These are phyloP conservation scores for Russula sp. DNA, from an alignment of 768 basidiomycete species.

Conservation along the genomic window DNA sequence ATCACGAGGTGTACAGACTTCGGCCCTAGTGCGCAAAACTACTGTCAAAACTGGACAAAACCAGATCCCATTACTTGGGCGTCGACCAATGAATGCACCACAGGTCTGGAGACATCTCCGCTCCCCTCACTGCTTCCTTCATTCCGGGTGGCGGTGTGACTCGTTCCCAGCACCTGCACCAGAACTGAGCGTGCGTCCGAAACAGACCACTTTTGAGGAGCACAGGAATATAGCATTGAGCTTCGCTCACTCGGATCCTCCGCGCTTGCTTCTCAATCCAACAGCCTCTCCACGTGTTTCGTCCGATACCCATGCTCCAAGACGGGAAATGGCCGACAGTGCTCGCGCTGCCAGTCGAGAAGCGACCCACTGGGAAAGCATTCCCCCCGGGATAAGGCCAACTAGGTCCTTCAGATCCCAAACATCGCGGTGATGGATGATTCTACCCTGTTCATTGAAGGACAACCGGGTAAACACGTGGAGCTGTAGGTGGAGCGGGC, in stretches of 20 bases:
- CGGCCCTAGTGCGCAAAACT: constrained; percentile 19
- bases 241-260: constrained; percentile 12
- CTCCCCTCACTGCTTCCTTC: constrained; percentile 11
- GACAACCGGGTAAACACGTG: constrained; percentile 64
- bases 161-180: constrained; percentile 12
- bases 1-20: constrained; percentile 15
- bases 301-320: constrained; percentile 14
- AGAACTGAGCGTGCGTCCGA: neutral
- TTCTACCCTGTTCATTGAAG: constrained; percentile 77
- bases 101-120: constrained; percentile 11
- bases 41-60: constrained; percentile 12
- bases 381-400: constrained; percentile 62
- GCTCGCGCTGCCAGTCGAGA: constrained; percentile 51
- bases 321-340: constrained; percentile 11
- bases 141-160: constrained; percentile 17
- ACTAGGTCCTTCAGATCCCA: constrained; percentile 78
- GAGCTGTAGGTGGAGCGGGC: constrained; percentile 67
- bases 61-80: neutral
- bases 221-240: neutral
- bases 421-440: constrained; percentile 72
- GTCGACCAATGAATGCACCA: constrained; percentile 1
- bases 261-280: constrained; percentile 8
- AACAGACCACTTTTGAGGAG: constrained; percentile 11
- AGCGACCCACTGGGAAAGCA: constrained; percentile 60
- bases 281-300: constrained; percentile 6